Base-by-base conservation (phyloP, 805 yeast genomes). In the Teunomyces gatunensis region DNA sequence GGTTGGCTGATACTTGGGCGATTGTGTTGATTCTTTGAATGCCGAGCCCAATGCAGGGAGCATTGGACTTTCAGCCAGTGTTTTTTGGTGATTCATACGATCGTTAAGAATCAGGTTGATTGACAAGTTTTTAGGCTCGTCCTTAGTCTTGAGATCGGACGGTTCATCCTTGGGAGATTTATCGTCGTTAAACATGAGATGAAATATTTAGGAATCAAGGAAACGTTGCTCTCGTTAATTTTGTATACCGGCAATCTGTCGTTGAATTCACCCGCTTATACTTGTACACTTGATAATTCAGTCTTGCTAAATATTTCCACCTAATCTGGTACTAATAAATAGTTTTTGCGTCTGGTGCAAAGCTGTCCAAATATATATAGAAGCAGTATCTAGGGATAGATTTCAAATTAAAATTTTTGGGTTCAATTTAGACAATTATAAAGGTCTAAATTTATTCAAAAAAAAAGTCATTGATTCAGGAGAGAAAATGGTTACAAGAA, bases 91-190 rank as follows among this genome's bases (percentile, higher is more conserved):
- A 18, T 27, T 11, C 23, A 39, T 12, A 4, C 43, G 43, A n/a
- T 25, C 42, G 28, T 47, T 47, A 3, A 47, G 46, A 6, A 44
- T 47, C 47, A 39, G 44, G 46, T 47, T 44, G 42, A 47, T 47
- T 10, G 47, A 44, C 43, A 47, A 44, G 40, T 44, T 47, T 42
- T 47, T 47, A 35, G 44, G 27, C 12, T 41, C 44, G 25, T 28
- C 36, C 35, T 41, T 29, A 20, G 33, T 13, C 33, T 28, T 20
- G 20, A 9, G 15, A 15, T 30, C 35, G 34, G 17, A 13, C 42
- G 29, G 34, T 9, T 32, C 34, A 7, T 21, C 40, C 40, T 37
- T 39, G 42, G 42, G 33, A 10, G 42, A 39, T 9, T 39, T 39
- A 15, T 23, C 42, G 32, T 21, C 32, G 39, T 12, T 36, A n/a